A percentile compares a stretch with the other conserved stretches of the same genome.
These are phyloP conservation scores for Pinus taeda DNA, from an alignment of 75 land plant genomes.

Conservation along the genomic window DNA sequence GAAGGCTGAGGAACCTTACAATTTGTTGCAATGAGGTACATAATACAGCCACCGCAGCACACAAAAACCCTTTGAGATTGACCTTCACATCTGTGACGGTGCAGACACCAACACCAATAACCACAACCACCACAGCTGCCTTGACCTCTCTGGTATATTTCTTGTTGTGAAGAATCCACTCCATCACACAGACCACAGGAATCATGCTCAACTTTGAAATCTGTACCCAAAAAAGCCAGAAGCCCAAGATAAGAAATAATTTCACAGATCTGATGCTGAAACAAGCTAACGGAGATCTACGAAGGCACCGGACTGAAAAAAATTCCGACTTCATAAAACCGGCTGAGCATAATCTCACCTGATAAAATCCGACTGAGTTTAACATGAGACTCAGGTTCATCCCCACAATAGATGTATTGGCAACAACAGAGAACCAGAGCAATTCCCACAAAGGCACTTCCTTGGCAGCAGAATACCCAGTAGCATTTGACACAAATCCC, in stretches of 20 bases:
- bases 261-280: neutral
- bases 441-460: conserved; percentile 54
- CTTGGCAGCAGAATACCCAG: conserved; percentile 29
- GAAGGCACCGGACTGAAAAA: neutral
- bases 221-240: conserved; percentile 21
- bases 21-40: conserved; percentile 62
- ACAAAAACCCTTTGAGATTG: conserved; percentile 45
- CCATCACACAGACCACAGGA: conserved; percentile 62
- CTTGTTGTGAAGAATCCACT: conserved; percentile 47
- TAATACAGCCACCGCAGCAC: conserved; percentile 51
- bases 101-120: conserved; percentile 60
- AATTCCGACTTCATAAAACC: neutral
- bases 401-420: conserved; percentile 60
- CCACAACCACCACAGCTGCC: conserved; percentile 31
- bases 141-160: conserved; percentile 42
- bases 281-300: neutral
- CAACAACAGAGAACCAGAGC: conserved; percentile 49
- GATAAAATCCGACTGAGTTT: conserved; percentile 69
- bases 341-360: conserved; percentile 21
- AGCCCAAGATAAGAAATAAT: neutral
- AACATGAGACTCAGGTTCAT: conserved; percentile 76
- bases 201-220: conserved; percentile 71
- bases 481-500: conserved; percentile 29
- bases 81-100: conserved; percentile 59
- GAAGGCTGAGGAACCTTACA: conserved; percentile 21